These are phyloP conservation scores for Rusavskia elegans DNA, from an alignment of 495 filamentous ascomycete genomes.

Conservation along the genomic window DNA sequence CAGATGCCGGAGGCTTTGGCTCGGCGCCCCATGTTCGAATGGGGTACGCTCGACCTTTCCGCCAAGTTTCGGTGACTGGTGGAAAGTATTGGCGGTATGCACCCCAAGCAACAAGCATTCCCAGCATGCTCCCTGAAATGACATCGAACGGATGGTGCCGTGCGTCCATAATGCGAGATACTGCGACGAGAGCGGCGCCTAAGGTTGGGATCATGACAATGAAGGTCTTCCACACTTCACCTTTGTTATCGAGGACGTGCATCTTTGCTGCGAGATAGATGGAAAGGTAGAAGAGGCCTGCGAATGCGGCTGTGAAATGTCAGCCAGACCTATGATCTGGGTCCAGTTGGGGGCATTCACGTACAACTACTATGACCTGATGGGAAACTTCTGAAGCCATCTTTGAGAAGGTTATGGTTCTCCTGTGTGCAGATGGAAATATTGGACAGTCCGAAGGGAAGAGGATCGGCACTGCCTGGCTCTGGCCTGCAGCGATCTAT, in stretches of 20 bases:
- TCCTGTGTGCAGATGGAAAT: constrained; percentile 53
- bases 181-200: constrained; percentile 37
- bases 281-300: constrained; percentile 68
- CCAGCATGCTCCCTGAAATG: constrained; percentile 57
- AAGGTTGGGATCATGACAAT: constrained; percentile 46
- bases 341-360: background rate
- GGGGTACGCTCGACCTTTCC: constrained; percentile 45
- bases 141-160: constrained; percentile 85
- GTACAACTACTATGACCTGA: constrained; percentile 50
- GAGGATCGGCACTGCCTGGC: constrained; percentile 19
- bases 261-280: constrained; percentile 39
- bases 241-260: constrained; percentile 47
- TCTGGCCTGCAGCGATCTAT: constrained; percentile 50
- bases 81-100: constrained; percentile 44
- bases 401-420: constrained; percentile 49
- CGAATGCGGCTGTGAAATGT: constrained; percentile 38
- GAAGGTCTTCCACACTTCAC: constrained; percentile 58
- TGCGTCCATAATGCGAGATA: constrained; percentile 55
- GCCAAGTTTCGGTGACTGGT: constrained; percentile 34
- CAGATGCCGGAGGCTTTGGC: constrained; percentile 15
- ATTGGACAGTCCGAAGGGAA: constrained; percentile 40
- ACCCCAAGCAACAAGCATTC: constrained; percentile 30
- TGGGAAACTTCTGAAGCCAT: constrained; percentile 78
- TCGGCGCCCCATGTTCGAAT: constrained; percentile 42
- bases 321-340: background rate